Percentiles rank a stretch among this genome's conserved stretches.
Evolutionary conservation across 2,329 filamentous ascomycete genomes (phyloP).

Genomic region (Diaporthe sp.): DNA sequence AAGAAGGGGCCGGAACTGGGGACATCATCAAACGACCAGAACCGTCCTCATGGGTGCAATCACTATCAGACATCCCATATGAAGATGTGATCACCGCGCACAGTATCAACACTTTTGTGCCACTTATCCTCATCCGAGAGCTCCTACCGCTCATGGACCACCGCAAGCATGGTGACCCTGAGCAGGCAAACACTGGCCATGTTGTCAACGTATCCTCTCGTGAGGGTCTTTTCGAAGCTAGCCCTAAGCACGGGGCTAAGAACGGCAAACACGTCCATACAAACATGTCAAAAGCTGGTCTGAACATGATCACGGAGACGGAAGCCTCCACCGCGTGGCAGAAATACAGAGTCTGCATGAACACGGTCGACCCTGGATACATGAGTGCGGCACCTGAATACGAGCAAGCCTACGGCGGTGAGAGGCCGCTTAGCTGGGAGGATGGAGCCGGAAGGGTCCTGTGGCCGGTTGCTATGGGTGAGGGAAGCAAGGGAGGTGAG

Average conservation of each 20-base stretch:
- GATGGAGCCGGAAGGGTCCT: conserved; percentile 54
- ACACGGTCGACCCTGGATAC: conserved; percentile 55
- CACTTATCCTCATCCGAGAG: conserved; percentile 54
- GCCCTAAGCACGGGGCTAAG: conserved; percentile 44
- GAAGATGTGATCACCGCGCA: conserved; percentile 55
- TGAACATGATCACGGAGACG: conserved; percentile 58
- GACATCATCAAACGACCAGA: conserved; percentile 36
- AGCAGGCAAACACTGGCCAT: neutral
- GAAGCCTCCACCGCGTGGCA: conserved; percentile 51
- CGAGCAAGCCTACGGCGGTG: conserved; percentile 43
- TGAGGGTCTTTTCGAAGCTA: conserved; percentile 52
- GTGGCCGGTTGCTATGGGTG: conserved; percentile 48
- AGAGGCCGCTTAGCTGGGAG: conserved; percentile 53
- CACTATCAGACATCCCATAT: conserved; percentile 53
- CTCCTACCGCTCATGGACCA: conserved; percentile 49
- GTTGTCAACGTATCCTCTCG: conserved; percentile 49
- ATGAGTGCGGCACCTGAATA: conserved; percentile 54
- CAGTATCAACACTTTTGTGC: conserved; percentile 54
- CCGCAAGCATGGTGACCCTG: neutral
- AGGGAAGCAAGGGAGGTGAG: neutral
- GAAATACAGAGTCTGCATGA: conserved; percentile 50
- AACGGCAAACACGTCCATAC: conserved; percentile 53
- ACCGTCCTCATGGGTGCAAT: conserved; percentile 52
- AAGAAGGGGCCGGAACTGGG: neutral
- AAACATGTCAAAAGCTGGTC: conserved; percentile 56